Conservation (phyloP, 371 early-diverging fungal genomes). For the Globomyces sp. region DNA sequence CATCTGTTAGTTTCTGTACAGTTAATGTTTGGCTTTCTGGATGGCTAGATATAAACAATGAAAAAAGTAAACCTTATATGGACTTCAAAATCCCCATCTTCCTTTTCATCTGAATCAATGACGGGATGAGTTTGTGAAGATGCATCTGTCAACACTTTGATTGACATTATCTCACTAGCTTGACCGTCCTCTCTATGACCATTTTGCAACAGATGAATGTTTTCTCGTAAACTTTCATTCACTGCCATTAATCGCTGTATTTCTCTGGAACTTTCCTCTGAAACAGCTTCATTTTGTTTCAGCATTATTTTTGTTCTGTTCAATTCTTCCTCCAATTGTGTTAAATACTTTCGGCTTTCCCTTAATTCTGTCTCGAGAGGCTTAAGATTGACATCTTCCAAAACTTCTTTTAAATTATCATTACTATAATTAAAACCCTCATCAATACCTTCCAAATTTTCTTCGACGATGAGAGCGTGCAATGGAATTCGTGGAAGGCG, state of each 20-base stretch:
- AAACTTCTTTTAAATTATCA: not conserved
- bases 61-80: not conserved
- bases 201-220: not conserved
- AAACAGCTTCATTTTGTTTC: slow-evolving; percentile 8
- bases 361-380: slow-evolving; percentile 12
- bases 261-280: slow-evolving; percentile 11
- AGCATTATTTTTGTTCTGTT: slow-evolving; percentile 4
- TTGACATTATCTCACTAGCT: slow-evolving; percentile 14
- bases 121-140: slow-evolving; percentile 4
- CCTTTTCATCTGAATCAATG: slow-evolving; percentile 1
- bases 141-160: slow-evolving; percentile 15
- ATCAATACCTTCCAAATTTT: slow-evolving; percentile 1
- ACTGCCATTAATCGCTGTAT: slow-evolving; percentile 3
- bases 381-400: slow-evolving; percentile 11
- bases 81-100: slow-evolving; percentile 13
- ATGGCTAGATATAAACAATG: not conserved
- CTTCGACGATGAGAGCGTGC: not conserved
- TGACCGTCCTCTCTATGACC: not conserved
- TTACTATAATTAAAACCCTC: not conserved
- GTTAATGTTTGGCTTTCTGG: not conserved
- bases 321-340: slow-evolving; percentile 19
- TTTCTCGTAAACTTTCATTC: slow-evolving; percentile 5
- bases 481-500: slow-evolving; percentile 7
- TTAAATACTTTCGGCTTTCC: slow-evolving; percentile 8
- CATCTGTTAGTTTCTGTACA: slow-evolving; percentile 15